A percentile compares a stretch with the other conserved stretches of the same genome.
phyloP scores from a whole-genome alignment of 306 rosid genomes.

The Gastrolobium villosum region DNA sequence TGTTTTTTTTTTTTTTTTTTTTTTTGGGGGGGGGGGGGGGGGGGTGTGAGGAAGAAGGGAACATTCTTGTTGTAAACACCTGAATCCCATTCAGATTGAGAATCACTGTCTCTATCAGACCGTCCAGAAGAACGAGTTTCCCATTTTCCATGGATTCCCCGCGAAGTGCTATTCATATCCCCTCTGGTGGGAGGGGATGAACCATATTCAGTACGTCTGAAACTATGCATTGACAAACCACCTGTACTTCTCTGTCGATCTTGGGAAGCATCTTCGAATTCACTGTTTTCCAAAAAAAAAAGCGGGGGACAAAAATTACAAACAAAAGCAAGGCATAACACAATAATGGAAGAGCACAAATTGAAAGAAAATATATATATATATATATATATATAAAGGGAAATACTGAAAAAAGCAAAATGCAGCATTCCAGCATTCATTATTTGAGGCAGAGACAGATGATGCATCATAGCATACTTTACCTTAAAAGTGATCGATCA shows the following conservation, averaged over 20 bases:
- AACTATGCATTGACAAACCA: constrained; percentile 66
- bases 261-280: constrained; percentile 72
- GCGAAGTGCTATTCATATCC: constrained; percentile 65
- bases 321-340: constrained; percentile 47
- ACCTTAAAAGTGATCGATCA: constrained; percentile 85
- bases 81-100: constrained; percentile 85
- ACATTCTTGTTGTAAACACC: constrained; percentile 58
- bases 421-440: constrained; percentile 20
- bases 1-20: no score
- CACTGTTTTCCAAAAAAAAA: constrained; percentile 60
- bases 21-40: no score
- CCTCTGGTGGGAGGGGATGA: constrained; percentile 92
- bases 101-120: constrained; percentile 84
- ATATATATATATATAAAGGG: background rate
- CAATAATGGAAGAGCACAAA: constrained; percentile 11
- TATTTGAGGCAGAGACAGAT: constrained; percentile 2
- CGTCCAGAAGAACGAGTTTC: constrained; percentile 82
- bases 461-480: constrained; percentile 20
- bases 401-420: constrained; percentile 7
- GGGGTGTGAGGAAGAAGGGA: background rate
- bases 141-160: constrained; percentile 87
- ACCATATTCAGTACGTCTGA: constrained; percentile 74
- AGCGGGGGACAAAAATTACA: background rate
- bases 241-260: constrained; percentile 79
- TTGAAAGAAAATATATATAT: background rate